phyloP scores from a whole-genome alignment of 805 yeast species.

The Yarrowia phangngaensis region DNA sequence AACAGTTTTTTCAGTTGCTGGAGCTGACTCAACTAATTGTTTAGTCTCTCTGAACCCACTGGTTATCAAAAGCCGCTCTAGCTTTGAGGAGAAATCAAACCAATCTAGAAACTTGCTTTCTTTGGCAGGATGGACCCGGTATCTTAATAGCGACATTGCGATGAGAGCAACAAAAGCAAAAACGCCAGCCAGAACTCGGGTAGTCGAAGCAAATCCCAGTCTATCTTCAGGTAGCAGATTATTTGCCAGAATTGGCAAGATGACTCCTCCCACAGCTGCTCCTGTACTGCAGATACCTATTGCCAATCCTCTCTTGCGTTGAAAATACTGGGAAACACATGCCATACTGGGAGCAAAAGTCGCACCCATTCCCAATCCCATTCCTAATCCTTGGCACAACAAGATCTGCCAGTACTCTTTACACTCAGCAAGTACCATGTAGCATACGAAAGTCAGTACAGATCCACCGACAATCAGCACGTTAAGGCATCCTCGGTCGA shows the following conservation, averaged over 20 bases:
- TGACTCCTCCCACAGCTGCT: constrained; percentile 34
- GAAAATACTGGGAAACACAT: constrained; percentile 32
- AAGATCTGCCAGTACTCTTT: constrained; percentile 49
- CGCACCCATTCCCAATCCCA: constrained; percentile 43
- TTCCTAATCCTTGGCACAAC: constrained; percentile 50
- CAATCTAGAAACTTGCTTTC: not conserved
- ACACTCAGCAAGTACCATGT: constrained; percentile 41
- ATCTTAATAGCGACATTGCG: constrained; percentile 24
- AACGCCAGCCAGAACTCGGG: constrained; percentile 42
- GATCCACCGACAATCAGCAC: constrained; percentile 33
- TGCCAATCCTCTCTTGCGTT: constrained; percentile 32
- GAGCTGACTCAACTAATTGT: not conserved
- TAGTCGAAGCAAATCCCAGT: constrained; percentile 47
- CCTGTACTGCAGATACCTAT: constrained; percentile 33
- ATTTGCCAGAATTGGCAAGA: constrained; percentile 43
- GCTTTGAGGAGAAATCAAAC: constrained; percentile 4
- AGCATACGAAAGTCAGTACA: constrained; percentile 33
- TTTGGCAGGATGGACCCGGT: constrained; percentile 11
- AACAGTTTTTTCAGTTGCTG: constrained; percentile 1
- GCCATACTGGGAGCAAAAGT: constrained; percentile 31
- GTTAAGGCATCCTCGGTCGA: constrained; percentile 36
- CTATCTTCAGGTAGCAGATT: constrained; percentile 37
- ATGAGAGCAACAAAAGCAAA: constrained; percentile 29
- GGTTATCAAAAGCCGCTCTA: constrained; percentile 18
- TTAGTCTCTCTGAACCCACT: not conserved